A percentile compares a stretch with the other conserved stretches of the same genome.
These are phyloP conservation scores for Pythium chondricola DNA, from an alignment of 352 stramenopile species.

Conservation along the genomic window DNA sequence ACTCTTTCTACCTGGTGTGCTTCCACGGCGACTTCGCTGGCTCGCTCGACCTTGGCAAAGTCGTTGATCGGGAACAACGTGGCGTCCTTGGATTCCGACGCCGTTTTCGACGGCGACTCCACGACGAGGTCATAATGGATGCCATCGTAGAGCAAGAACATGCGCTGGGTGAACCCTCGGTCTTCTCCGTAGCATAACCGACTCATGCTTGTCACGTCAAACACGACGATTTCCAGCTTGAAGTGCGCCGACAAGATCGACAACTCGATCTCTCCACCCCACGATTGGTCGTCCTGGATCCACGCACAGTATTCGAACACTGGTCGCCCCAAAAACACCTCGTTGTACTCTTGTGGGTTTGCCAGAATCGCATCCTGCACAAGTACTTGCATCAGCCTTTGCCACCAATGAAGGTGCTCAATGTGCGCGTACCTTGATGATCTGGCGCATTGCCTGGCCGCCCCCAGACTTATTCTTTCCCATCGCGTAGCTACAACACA, in stretches of 20 bases:
- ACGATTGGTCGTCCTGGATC: slow-evolving; percentile 79
- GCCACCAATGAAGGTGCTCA: background rate
- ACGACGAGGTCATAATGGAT: slow-evolving; percentile 84
- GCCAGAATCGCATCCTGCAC: slow-evolving; percentile 64
- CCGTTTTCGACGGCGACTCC: slow-evolving; percentile 38
- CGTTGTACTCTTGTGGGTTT: slow-evolving; percentile 55
- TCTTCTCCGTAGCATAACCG: slow-evolving; percentile 79
- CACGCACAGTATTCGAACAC: slow-evolving; percentile 81
- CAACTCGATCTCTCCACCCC: slow-evolving; percentile 84
- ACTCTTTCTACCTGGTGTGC: slow-evolving; percentile 78
- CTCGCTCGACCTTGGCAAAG: slow-evolving; percentile 75
- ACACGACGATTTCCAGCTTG: slow-evolving; percentile 79
- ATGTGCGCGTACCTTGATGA: slow-evolving; percentile 38
- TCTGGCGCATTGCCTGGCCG: slow-evolving; percentile 47
- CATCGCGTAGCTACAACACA: slow-evolving; percentile 57
- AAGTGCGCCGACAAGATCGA: slow-evolving; percentile 77
- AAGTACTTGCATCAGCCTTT: background rate
- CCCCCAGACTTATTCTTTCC: slow-evolving; percentile 54
- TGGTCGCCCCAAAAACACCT: slow-evolving; percentile 68
- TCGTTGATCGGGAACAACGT: slow-evolving; percentile 80
- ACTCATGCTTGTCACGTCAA: slow-evolving; percentile 83
- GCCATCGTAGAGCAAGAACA: slow-evolving; percentile 84
- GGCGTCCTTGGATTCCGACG: slow-evolving; percentile 44
- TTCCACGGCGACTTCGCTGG: slow-evolving; percentile 75
- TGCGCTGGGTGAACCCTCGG: slow-evolving; percentile 72